Evolutionary conservation across 345 rosid genomes (phyloP).

Genomic region (Geranium brycei): DNA sequence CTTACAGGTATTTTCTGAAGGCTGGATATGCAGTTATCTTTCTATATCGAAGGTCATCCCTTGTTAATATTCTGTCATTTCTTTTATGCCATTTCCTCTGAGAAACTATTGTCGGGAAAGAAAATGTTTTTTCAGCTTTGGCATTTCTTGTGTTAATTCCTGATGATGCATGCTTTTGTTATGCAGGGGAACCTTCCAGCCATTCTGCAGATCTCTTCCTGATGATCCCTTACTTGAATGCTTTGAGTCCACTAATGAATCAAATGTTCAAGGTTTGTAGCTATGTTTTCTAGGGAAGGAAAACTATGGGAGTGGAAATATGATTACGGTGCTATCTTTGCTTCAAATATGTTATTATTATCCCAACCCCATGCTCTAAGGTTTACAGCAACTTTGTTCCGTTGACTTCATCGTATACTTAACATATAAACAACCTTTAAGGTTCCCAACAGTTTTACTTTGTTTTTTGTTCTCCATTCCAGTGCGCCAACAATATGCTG

Average conservation of each 20-base stretch:
- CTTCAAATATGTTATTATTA: neutral
- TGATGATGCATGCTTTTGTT: neutral
- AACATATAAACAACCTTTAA: neutral
- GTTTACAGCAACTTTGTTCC: neutral
- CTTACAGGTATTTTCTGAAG: conserved; percentile 51
- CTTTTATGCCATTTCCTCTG: neutral
- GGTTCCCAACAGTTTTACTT: conserved; percentile 2
- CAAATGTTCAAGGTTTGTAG: conserved; percentile 44
- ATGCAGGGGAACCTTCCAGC: conserved; percentile 71
- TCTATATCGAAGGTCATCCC: conserved; percentile 49
- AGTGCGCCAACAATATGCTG: conserved; percentile 46
- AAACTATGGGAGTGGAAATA: neutral
- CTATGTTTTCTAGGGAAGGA: neutral
- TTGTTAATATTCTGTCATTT: neutral
- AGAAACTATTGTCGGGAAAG: neutral
- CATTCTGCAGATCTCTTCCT: conserved; percentile 67
- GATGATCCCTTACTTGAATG: conserved; percentile 75
- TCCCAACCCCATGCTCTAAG: neutral
- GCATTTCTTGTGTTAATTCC: neutral
- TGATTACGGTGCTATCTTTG: neutral
- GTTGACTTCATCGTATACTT: neutral
- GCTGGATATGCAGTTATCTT: conserved; percentile 87
- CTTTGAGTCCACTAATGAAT: conserved; percentile 40
- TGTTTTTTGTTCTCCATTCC: conserved; percentile 19
- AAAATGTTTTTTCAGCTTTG: neutral